Evolutionary conservation across 2,329 filamentous ascomycete genomes (phyloP), one percentile per base, ranked within the genome.

Genomic region (Trichoderma sp.): DNA sequence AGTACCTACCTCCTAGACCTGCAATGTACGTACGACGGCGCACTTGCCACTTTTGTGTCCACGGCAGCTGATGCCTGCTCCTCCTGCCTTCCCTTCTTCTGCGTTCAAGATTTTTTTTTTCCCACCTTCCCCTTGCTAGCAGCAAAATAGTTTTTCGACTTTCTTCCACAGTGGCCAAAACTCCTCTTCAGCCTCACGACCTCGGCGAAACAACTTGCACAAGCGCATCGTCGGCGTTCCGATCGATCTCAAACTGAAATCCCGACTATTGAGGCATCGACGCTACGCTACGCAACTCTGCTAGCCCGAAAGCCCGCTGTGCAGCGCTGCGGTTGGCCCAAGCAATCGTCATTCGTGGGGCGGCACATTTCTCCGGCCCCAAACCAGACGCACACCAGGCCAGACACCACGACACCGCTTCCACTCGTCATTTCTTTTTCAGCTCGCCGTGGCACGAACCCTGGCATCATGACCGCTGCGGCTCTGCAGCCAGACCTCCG

Each of bases 371-470:
- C 63, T 66, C 63, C 63, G 50, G 27, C 34, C 10, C 27, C 50
- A 45, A 17, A 7, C 13, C 34, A 58, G 19, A 32, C 52, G 17
- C 50, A n/a, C 50, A 53, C 50, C 50, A 53, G 50, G n/a, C 58
- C 19, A 54, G 35, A 64, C 58, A 61, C 27, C 19, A 29, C 42
- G 61, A 48, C 50, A 45, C 61, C 37, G 61, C 61, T 64, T 27
- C 35, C 34, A 45, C 35, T 6, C 37, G 58, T 61, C 50, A 34
- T 58, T 66, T 56, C 32, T 19, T 53, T 68, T 68, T 68, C 67
- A 68, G 67, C 67, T 68, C 22, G 39, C 52, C 7, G 52, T 56
- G 59, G 37, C 45, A 52, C 53, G 37, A 54, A 45, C 67, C 60
- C 67, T 34, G 57, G 66, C 37, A 17, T 13, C 50, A 29, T n/a